Evolutionary conservation across 2,329 filamentous ascomycete species (phyloP), one percentile per base, ranked within the genome.

Genomic region (Piedraia hortae): DNA sequence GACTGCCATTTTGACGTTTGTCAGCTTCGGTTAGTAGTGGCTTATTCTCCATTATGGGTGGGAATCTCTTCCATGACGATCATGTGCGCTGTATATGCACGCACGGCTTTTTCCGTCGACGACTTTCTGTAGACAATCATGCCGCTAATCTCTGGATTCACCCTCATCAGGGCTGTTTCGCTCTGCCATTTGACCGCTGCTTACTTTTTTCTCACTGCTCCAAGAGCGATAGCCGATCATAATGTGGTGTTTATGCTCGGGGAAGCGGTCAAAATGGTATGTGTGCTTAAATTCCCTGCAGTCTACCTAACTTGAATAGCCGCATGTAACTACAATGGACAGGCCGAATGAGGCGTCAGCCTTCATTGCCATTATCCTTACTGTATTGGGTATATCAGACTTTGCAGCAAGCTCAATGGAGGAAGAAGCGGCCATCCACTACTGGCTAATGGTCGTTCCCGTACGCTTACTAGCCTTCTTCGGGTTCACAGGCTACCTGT

Each of bases 141-240:
- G 80, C 70, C 64, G 14, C 54, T 88, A 43, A 59, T 91, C 38
- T 78, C 74, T 2, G 66, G 68, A 28, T 70, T 61, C 39, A 74
- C 69, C 5, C 68, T 90, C 44, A 69, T 91, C 35, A 70, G 73
- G 34, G 68, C 65, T 23, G 52, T 90, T 34, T 72, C 71, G 34
- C 59, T 89, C 41, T 77, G 85, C 51, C 74, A 90, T 48, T 47
- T 90, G 31, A 74, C 73, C 4, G 53, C 85, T 21, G 77, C 68
- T 36, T 78, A 69, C 47, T 75, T 85, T 51, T 70, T 91, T 49
- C 56, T 88, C 36, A 69, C 62, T 18, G 66, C 58, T 26, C 80
- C 80, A 4, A 49, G 51, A 28, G 55, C 60, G 19, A 56, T 91
- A 35, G 64, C 72, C 21, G 69, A 82, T 39, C 75, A 88, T 37